These are phyloP conservation scores for Zalaria sp. DNA, from an alignment of 2,329 filamentous ascomycete species.

Conservation along the genomic window DNA sequence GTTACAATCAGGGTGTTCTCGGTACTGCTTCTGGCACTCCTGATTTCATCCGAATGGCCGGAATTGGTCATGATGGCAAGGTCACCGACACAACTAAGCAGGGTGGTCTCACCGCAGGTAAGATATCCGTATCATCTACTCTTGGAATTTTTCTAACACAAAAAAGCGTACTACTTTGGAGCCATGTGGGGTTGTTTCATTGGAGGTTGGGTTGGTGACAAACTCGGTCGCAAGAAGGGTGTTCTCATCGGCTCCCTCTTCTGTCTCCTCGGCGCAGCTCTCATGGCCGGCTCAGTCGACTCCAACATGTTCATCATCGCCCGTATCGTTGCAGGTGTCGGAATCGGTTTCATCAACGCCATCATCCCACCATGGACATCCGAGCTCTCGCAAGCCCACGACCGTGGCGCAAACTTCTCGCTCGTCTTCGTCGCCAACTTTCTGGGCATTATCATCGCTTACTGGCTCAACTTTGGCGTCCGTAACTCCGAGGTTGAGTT, in stretches of 20 bases:
- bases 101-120: slow-evolving; percentile 1
- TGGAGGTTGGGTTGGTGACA: slow-evolving; percentile 51
- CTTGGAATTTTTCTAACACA: too few relatives aligned
- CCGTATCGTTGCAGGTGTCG: slow-evolving; percentile 3
- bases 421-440: slow-evolving; percentile 64
- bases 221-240: slow-evolving; percentile 46
- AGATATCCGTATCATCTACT: too few relatives aligned
- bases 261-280: slow-evolving; percentile 36
- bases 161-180: slow-evolving; percentile 36
- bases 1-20: slow-evolving; percentile 18
- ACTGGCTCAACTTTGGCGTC: slow-evolving; percentile 35
- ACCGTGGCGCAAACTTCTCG: slow-evolving; percentile 53
- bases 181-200: slow-evolving; percentile 48
- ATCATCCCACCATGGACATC: slow-evolving; percentile 61
- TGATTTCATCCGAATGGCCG: slow-evolving; percentile 12
- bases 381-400: slow-evolving; percentile 53
- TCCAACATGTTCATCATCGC: slow-evolving; percentile 54
- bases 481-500: slow-evolving; percentile 48
- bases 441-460: slow-evolving; percentile 44
- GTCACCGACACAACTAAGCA: slow-evolving; percentile 6
- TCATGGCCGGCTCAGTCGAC: slow-evolving; percentile 49
- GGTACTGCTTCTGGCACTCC: slow-evolving; percentile 15
- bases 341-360: slow-evolving; percentile 53
- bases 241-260: slow-evolving; percentile 42
- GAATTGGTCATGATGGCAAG: slow-evolving; percentile 9